Evolutionary conservation across 495 filamentous ascomycete genomes (phyloP).

Genomic region (Parachaetomium inaequale): DNA sequence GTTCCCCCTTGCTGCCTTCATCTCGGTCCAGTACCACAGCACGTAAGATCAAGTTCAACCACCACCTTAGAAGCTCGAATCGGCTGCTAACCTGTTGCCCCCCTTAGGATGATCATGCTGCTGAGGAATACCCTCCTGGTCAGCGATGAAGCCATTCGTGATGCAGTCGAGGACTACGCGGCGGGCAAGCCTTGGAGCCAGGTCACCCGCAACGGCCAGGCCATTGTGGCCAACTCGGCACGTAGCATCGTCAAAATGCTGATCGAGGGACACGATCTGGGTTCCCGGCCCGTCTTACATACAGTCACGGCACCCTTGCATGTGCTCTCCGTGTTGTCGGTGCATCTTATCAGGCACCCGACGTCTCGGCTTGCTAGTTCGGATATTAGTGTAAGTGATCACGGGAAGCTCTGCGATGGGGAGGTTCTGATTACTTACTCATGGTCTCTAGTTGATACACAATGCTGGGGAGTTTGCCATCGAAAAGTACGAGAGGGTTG

Average conservation of each 20-base stretch:
- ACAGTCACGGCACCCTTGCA: background rate
- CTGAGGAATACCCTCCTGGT: background rate
- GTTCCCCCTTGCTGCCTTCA: background rate
- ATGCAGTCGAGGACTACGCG: background rate
- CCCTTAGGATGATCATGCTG: background rate
- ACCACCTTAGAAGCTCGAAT: too few relatives aligned
- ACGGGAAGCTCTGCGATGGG: background rate
- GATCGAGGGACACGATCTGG: background rate
- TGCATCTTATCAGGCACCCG: slow-evolving; percentile 5
- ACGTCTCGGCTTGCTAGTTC: slow-evolving; percentile 1
- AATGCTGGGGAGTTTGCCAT: slow-evolving; percentile 1
- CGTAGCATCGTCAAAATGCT: background rate
- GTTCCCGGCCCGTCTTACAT: background rate
- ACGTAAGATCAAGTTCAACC: background rate
- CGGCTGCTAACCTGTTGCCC: background rate
- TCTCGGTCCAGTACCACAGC: slow-evolving; percentile 1
- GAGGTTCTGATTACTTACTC: background rate
- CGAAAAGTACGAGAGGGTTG: slow-evolving; percentile 1
- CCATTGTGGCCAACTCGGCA: slow-evolving; percentile 3
- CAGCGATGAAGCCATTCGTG: background rate
- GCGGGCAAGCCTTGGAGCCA: background rate
- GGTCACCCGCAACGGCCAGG: slow-evolving; percentile 1
- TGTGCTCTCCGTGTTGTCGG: background rate
- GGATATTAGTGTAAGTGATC: slow-evolving; percentile 1
- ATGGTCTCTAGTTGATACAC: background rate